These are phyloP conservation scores for Delitschia confertaspora DNA, from an alignment of 495 filamentous ascomycete genomes.

Conservation along the genomic window DNA sequence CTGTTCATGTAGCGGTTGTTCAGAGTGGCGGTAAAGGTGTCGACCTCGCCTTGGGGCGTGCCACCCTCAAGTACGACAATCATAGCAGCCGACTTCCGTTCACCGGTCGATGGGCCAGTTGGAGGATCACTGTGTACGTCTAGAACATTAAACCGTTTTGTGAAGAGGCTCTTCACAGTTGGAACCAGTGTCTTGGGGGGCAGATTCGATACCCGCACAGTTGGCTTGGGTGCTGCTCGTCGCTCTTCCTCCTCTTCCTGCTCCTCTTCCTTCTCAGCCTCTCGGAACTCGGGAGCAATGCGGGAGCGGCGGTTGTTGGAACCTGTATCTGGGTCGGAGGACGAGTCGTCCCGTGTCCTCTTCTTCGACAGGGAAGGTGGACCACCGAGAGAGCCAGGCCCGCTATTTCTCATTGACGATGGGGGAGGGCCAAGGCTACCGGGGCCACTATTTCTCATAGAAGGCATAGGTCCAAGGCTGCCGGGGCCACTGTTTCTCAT, in stretches of 20 bases:
- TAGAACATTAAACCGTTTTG: slow-evolving; percentile 60
- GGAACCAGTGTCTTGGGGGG: slow-evolving; percentile 60
- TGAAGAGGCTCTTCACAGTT: slow-evolving; percentile 65
- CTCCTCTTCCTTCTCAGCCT: slow-evolving; percentile 41
- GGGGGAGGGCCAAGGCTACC: slow-evolving; percentile 64
- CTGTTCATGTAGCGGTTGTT: slow-evolving; percentile 83
- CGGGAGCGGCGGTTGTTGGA: slow-evolving; percentile 34
- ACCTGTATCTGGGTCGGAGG: slow-evolving; percentile 42
- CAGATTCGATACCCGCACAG: slow-evolving; percentile 59
- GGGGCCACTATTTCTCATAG: slow-evolving; percentile 54
- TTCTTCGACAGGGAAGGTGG: slow-evolving; percentile 44
- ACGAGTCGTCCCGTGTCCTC: slow-evolving; percentile 43
- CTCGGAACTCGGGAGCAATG: slow-evolving; percentile 42
- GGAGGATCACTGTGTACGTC: slow-evolving; percentile 65
- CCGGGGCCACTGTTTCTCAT: too few relatives aligned
- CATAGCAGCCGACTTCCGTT: slow-evolving; percentile 70
- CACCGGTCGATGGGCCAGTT: slow-evolving; percentile 47
- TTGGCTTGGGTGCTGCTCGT: slow-evolving; percentile 74
- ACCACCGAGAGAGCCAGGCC: too few relatives aligned
- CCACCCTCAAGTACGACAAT: slow-evolving; percentile 81
- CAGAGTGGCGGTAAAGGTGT: slow-evolving; percentile 63
- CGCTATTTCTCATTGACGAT: too few relatives aligned
- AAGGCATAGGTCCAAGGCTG: too few relatives aligned
- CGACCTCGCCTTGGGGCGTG: slow-evolving; percentile 76
- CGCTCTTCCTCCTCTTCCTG: slow-evolving; percentile 50